Conservation (phyloP, 805 yeast species). For the Scheffersomyces amazonensis region DNA sequence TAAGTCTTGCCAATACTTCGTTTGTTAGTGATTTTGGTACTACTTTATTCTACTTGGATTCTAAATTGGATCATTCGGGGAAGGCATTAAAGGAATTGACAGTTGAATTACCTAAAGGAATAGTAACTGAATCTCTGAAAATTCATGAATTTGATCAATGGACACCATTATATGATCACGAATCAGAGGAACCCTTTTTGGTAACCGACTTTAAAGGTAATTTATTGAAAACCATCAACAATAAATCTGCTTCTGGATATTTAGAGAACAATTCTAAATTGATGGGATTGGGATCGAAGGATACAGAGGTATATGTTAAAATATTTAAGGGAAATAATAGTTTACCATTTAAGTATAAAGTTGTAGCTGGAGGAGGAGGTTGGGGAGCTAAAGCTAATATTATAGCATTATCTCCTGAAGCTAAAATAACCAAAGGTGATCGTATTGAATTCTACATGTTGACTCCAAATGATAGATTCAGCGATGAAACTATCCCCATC, state of each 20-base stretch:
- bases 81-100: constrained; percentile 25
- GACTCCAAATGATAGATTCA: constrained; percentile 30
- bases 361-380: constrained; percentile 73
- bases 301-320: constrained; percentile 40
- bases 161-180: constrained; percentile 26
- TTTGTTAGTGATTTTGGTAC: constrained; percentile 32
- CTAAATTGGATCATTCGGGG: constrained; percentile 18
- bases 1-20: constrained; percentile 38
- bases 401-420: constrained; percentile 63
- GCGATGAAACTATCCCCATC: constrained; percentile 5
- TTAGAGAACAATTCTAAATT: constrained; percentile 45
- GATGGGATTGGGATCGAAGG: constrained; percentile 39
- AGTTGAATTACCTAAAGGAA: constrained; percentile 17
- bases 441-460: constrained; percentile 45
- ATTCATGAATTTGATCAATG: constrained; percentile 23
- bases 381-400: constrained; percentile 71
- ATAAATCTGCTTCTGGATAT: constrained; percentile 53
- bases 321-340: constrained; percentile 12
- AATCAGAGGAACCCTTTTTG: constrained; percentile 22
- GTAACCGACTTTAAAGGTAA: constrained; percentile 56
- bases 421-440: constrained; percentile 44
- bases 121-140: constrained; percentile 5
- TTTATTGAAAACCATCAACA: constrained; percentile 55
- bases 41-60: constrained; percentile 31
- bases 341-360: constrained; percentile 38